phyloP scores from a whole-genome alignment of 2,329 filamentous ascomycete species.

The Apiospora phragmitis region DNA sequence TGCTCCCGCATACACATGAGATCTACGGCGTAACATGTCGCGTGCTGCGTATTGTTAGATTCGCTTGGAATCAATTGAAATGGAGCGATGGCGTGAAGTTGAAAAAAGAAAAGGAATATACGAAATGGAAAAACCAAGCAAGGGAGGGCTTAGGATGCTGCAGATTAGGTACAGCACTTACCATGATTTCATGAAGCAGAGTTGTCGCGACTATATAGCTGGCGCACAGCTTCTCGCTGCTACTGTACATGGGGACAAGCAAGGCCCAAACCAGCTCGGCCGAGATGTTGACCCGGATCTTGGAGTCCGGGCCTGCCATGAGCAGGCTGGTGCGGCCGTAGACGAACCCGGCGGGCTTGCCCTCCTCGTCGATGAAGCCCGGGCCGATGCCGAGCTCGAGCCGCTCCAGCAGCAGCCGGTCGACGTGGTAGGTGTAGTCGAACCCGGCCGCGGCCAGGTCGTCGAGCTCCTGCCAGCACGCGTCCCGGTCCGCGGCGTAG shows the following conservation, averaged over 20 bases:
- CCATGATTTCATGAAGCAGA: conserved; percentile 29
- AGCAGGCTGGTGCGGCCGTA: conserved; percentile 17
- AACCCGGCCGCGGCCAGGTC: background rate
- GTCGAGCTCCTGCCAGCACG: background rate
- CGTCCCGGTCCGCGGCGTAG: background rate
- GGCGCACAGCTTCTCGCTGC: conserved; percentile 26
- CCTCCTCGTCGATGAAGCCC: background rate
- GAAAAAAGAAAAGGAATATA: too few relatives aligned
- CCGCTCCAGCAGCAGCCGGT: background rate
- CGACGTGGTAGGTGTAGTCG: background rate
- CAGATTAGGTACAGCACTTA: conserved; percentile 16
- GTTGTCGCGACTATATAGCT: conserved; percentile 24
- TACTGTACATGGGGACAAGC: conserved; percentile 22
- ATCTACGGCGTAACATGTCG: background rate
- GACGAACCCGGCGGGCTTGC: background rate
- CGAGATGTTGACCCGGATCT: conserved; percentile 13
- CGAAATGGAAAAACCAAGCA: too few relatives aligned
- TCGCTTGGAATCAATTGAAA: background rate
- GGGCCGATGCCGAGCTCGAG: background rate
- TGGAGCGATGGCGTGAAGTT: too few relatives aligned
- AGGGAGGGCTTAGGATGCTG: background rate
- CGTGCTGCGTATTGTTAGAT: conserved; percentile 1
- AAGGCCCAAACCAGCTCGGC: conserved; percentile 31
- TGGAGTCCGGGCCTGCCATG: background rate
- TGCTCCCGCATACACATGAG: background rate